Evolutionary conservation across 345 rosid species (phyloP), one percentile per base, ranked within the genome.

Genomic region (Salix exigua): DNA sequence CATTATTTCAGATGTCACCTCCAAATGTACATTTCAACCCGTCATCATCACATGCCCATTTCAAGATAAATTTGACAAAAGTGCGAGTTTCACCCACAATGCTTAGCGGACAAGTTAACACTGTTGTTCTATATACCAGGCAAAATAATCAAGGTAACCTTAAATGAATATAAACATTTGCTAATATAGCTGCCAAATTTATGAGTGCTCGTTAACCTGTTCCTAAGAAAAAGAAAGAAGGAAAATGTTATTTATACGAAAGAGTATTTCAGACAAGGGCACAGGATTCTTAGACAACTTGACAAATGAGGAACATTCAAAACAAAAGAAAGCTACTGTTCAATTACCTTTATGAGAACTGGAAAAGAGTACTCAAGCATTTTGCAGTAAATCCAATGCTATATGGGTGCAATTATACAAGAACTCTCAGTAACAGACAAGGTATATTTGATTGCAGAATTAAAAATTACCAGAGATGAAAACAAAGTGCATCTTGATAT

Each of bases 401-500:
- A 31, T 66, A n/a, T n/a, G 13, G 13, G 72, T 28, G 35, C 26
- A 30, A 17, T 31, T 26, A 46, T 25, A 42, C 64, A n/a, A 58
- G 66, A 38, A 8, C 66, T 75, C 73, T 44, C 46, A 72, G 70
- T 7, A 61, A 69, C 7, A 51, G 50, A 64, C 31, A 23, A 71
- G 37, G 26, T 11, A 10, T 50, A 71, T 61, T 50, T 12, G 61
- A 72, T 50, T 30, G 63, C 10, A 58, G 74, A 50, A 78, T 50
- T 33, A 73, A 75, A 76, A 17, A 71, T 88, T 84, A 96, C 98
- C 82, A 89, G 94, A 85, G 97, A 91, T 70, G 98, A 94, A 77
- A 96, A 92, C 67, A 92, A 79, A 51, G 89, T 83, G 92, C 97
- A 90, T 94, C 99, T 90, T 78, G 98, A 82, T 82, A 92, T 89